Percentiles rank a stretch among this genome's conserved stretches.
Conservation (phyloP, 2,329 filamentous ascomycete genomes). For the Ceratocystis albifundus region DNA sequence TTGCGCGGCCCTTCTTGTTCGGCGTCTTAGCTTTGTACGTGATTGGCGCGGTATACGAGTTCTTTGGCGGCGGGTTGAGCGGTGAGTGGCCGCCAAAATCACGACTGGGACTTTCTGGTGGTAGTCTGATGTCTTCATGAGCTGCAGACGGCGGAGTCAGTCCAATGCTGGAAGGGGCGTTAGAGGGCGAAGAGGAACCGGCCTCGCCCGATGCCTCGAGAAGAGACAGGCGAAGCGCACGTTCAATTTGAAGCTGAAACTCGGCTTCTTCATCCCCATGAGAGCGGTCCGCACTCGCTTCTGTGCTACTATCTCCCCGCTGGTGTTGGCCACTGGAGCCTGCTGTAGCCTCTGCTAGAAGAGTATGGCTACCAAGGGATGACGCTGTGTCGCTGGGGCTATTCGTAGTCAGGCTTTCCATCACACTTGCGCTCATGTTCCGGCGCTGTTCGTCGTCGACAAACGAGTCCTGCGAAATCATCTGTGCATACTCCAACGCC, state of each 20-base stretch:
- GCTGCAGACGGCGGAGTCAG: not conserved
- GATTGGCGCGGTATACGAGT: constrained; percentile 13
- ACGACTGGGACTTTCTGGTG: not conserved
- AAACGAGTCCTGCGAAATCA: constrained; percentile 53
- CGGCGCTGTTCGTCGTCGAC: constrained; percentile 46
- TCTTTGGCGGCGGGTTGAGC: constrained; percentile 13
- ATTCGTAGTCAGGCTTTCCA: constrained; percentile 24
- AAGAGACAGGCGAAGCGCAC: constrained; percentile 50
- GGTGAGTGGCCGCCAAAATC: not conserved
- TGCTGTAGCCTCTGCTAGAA: constrained; percentile 29
- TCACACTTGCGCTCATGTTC: not conserved
- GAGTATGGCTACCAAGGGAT: constrained; percentile 33
- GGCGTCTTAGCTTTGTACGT: constrained; percentile 11
- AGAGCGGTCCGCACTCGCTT: not conserved
- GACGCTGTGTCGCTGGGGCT: constrained; percentile 43
- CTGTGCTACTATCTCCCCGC: not conserved
- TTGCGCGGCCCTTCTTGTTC: constrained; percentile 1
- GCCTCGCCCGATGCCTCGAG: constrained; percentile 35
- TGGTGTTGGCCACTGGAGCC: not conserved
- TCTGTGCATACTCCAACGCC: constrained; percentile 51
- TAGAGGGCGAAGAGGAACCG: not conserved
- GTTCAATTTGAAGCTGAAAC: constrained; percentile 50
- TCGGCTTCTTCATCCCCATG: constrained; percentile 35
- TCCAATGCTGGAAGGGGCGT: constrained; percentile 23
- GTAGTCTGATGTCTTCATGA: not conserved